These are phyloP conservation scores for Colletotrichum eremochloae DNA, from an alignment of 2,329 filamentous ascomycete genomes.

Conservation along the genomic window DNA sequence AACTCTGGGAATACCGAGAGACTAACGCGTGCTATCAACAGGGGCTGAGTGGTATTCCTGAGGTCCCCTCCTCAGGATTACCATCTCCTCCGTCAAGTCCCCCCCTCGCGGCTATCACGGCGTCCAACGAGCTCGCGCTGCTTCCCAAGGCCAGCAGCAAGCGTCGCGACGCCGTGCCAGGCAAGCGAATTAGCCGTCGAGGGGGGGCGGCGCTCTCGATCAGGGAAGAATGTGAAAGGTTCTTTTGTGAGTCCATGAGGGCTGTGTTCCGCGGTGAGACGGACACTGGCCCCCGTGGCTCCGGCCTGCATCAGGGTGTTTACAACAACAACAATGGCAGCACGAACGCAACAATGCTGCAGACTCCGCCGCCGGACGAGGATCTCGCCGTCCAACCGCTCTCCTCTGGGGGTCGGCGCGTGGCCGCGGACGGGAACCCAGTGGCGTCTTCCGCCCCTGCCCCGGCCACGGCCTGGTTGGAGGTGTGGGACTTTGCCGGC, in stretches of 20 bases:
- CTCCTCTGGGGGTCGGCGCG: conserved; percentile 39
- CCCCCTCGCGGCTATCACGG: conserved; percentile 83
- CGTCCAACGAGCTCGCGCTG: conserved; percentile 76
- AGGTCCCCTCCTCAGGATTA: conserved; percentile 87
- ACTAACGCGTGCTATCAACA: conserved; percentile 50
- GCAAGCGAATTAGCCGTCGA: conserved; percentile 65
- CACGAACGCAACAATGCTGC: conserved; percentile 46
- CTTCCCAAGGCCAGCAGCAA: conserved; percentile 66
- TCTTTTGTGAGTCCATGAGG: conserved; percentile 97
- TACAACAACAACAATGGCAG: conserved; percentile 50
- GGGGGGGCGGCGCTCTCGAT: conserved; percentile 97
- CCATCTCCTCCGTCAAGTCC: conserved; percentile 89
- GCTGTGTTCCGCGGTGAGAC: conserved; percentile 96
- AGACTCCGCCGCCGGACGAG: conserved; percentile 68
- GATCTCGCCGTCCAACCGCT: conserved; percentile 53
- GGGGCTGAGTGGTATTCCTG: conserved; percentile 95
- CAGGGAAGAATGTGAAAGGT: conserved; percentile 99
- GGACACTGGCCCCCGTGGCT: conserved; percentile 81
- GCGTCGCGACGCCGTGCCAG: conserved; percentile 57
- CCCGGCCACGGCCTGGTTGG: conserved; percentile 72
- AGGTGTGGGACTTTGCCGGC: conserved; percentile 88
- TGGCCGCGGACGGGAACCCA: conserved; percentile 15
- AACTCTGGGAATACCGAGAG: conserved; percentile 4
- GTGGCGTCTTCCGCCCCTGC: conserved; percentile 43
- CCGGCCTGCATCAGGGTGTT: conserved; percentile 85